Percentiles rank a stretch among this genome's conserved stretches.
These are phyloP conservation scores for Candida vartiovaarae DNA, from an alignment of 805 yeast genomes.

Conservation along the genomic window DNA sequence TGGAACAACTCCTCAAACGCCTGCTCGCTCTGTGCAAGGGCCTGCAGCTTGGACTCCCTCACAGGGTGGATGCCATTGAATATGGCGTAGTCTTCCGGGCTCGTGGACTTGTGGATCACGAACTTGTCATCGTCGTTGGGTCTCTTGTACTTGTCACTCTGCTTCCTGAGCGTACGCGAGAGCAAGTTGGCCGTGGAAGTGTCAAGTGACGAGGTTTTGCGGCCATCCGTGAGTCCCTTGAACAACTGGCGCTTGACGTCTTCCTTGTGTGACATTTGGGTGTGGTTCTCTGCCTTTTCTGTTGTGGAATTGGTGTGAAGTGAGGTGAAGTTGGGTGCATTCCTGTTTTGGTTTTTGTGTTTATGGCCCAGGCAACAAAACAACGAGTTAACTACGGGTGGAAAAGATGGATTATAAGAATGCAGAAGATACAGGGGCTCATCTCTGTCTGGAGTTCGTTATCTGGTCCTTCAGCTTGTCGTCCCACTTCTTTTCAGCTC, in stretches of 20 bases:
- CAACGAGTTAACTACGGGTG: no score
- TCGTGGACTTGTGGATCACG: conserved; percentile 22
- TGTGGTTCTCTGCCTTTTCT: neutral
- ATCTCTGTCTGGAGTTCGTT: conserved; percentile 26
- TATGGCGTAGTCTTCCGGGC: conserved; percentile 20
- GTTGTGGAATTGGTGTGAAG: neutral
- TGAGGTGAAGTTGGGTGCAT: neutral
- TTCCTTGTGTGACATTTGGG: conserved; percentile 1
- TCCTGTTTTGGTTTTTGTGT: no score
- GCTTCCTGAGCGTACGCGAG: conserved; percentile 22
- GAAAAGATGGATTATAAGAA: no score
- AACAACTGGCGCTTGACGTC: conserved; percentile 22
- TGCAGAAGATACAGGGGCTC: no score
- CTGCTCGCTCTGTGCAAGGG: conserved; percentile 19
- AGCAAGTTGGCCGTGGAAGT: conserved; percentile 17
- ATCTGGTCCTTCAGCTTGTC: conserved; percentile 68
- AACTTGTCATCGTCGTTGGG: conserved; percentile 12
- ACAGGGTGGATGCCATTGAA: conserved; percentile 19
- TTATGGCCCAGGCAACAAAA: no score
- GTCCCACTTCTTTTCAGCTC: conserved; percentile 64
- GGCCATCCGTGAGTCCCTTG: conserved; percentile 11
- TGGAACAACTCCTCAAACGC: conserved; percentile 21
- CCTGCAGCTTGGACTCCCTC: conserved; percentile 20
- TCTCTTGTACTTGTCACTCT: conserved; percentile 19
- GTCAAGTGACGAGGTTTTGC: conserved; percentile 10